Percentiles rank a stretch among this genome's conserved stretches.
phyloP scores from a whole-genome alignment of 306 rosid species.

The Abrus pulchellus region DNA sequence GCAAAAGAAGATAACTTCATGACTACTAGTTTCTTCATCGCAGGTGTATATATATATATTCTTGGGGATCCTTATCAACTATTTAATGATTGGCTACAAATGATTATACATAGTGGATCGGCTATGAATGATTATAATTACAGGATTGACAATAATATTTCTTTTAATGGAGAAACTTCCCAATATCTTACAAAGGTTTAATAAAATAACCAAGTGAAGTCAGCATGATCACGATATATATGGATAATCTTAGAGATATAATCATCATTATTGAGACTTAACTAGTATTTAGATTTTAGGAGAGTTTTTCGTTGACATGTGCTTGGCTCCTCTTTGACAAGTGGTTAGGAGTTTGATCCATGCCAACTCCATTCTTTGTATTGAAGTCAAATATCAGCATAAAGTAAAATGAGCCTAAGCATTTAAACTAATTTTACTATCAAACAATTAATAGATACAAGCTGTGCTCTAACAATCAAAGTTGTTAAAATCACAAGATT shows the following conservation, averaged over 20 bases:
- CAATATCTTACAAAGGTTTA: background rate
- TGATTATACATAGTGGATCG: background rate
- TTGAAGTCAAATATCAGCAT: background rate
- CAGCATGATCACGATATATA: conserved; percentile 6
- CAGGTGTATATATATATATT: too few species aligned
- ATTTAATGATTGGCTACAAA: background rate
- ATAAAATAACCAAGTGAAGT: conserved; percentile 6
- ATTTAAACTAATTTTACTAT: conserved; percentile 23
- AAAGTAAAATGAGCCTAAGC: background rate
- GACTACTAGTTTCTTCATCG: background rate
- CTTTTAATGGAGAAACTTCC: conserved; percentile 5
- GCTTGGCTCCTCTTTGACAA: conserved; percentile 25
- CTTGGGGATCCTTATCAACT: background rate
- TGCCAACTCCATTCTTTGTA: background rate
- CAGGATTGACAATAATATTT: conserved; percentile 2
- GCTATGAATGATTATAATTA: background rate
- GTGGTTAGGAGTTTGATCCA: background rate
- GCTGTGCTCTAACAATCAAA: too few species aligned
- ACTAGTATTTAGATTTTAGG: conserved; percentile 3
- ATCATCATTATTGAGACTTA: background rate
- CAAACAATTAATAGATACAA: background rate
- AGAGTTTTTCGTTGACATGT: conserved; percentile 8
- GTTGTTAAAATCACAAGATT: too few species aligned
- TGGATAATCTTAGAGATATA: background rate
- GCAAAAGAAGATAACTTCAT: background rate